Evolutionary conservation across 495 filamentous ascomycete genomes (phyloP).

Genomic region (Friedmanniomyces simplex): DNA sequence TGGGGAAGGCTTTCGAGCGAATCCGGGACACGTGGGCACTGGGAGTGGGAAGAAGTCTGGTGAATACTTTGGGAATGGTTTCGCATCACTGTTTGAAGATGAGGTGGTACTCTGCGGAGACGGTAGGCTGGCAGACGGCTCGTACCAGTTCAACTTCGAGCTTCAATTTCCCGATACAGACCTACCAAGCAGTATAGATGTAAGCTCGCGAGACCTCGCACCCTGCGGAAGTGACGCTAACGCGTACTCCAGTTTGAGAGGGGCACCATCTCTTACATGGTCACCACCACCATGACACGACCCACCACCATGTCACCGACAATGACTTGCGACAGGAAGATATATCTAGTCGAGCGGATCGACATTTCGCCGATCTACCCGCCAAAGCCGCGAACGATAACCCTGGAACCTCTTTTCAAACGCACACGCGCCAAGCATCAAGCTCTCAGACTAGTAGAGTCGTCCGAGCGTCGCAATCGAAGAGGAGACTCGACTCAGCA

Average conservation of each 20-base stretch:
- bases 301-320: conserved; percentile 79
- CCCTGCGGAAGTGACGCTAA: conserved; percentile 12
- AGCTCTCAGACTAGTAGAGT: conserved; percentile 20
- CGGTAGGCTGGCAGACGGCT: conserved; percentile 69
- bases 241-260: conserved; percentile 66
- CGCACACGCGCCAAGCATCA: conserved; percentile 38
- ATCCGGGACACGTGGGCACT: conserved; percentile 38
- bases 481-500: not conserved
- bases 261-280: conserved; percentile 81
- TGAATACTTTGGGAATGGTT: conserved; percentile 72
- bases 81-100: conserved; percentile 80
- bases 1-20: conserved; percentile 42
- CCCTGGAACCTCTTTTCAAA: conserved; percentile 61
- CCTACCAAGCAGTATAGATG: conserved; percentile 87
- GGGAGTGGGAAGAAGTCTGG: conserved; percentile 45
- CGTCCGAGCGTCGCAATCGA: conserved; percentile 1
- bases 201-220: conserved; percentile 35
- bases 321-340: conserved; percentile 63
- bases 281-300: conserved; percentile 80
- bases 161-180: conserved; percentile 66
- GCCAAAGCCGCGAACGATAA: conserved; percentile 62
- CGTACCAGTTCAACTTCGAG: conserved; percentile 91
- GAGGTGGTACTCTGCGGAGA: conserved; percentile 85
- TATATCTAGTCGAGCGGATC: conserved; percentile 62
- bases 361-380: conserved; percentile 45